Evolutionary conservation across 306 rosid genomes (phyloP).

Genomic region (Prunus mume): DNA sequence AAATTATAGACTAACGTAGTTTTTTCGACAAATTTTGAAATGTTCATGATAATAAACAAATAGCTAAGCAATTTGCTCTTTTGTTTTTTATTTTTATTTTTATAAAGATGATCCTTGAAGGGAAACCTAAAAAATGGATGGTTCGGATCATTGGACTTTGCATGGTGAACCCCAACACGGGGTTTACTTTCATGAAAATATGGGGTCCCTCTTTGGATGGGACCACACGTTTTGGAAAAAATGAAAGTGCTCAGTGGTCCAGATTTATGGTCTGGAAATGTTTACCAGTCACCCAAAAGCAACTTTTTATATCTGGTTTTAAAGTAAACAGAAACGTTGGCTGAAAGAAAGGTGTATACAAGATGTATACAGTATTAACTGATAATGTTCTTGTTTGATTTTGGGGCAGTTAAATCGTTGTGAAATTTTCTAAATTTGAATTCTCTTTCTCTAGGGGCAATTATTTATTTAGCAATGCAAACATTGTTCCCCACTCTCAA

Average conservation of each 20-base stretch:
- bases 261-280: not conserved
- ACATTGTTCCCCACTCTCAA: slow-evolving; percentile 45
- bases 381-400: slow-evolving; percentile 6
- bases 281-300: not conserved
- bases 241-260: not conserved
- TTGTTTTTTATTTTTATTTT: not conserved
- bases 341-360: not conserved
- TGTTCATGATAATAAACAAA: not conserved
- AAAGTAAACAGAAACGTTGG: not conserved
- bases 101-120: not conserved
- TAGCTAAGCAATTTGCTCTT: not conserved
- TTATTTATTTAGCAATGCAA: slow-evolving; percentile 28
- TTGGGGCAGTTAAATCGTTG: not conserved
- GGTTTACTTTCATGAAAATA: not conserved
- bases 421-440: not conserved
- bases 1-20: not conserved
- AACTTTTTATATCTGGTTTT: not conserved
- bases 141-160: not conserved
- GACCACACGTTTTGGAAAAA: not conserved
- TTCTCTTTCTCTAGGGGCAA: slow-evolving; percentile 44
- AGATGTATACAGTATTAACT: not conserved
- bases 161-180: not conserved
- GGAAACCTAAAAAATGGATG: not conserved
- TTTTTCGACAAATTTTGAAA: not conserved
- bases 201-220: not conserved